Evolutionary conservation across 208 protist genomes (phyloP), one percentile per base, ranked within the genome.

Genomic region (Trypanosoma rangeli): DNA sequence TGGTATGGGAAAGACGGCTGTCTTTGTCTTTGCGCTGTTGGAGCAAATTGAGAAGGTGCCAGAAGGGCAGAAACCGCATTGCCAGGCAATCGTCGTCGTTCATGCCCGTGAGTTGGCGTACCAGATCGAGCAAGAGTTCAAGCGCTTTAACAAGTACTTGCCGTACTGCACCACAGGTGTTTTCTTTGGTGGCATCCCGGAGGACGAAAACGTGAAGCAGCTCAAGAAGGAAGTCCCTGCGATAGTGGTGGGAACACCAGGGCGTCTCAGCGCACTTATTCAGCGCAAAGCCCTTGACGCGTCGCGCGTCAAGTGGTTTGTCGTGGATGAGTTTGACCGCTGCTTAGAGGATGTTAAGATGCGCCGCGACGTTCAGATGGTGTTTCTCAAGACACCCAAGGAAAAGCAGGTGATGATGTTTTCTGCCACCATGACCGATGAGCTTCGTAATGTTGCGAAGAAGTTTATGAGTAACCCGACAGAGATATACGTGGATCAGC

Each of bases 1-100:
- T n/a, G 99, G 99, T 65, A 99, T 99, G 98, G 99, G 99, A 55
- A 99, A 99, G 91, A 99, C 99, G 8, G 99, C 98, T 44, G 98
- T 99, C 15, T 99, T 99, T 84, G 98, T 99, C 33, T 89, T 99
- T 55, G 85, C 98, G 31, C 91, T 98, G 22, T 85, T 99, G 20
- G 97, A 99, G 76, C 97, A 99, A 85, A 65, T 99, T 18, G 92
- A 98, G 73, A 88, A 94, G 80, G 74, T 85, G 22, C 74, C 86
- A 20, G 85, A 93, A 64, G 84, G 89, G 48, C 84, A 94, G 57
- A 92, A 95, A 76, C 82, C 84, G 52, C 76, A 86, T 71, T 91
- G 93, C 68, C 88, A 98, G 77, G 89, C 87, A 20, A 70, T 99
- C 22, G 92, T 98, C 16, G 71, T 99, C 54, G 94, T 96, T 39